Percentiles rank a stretch among this genome's conserved stretches.
Conservation (phyloP, 805 yeast species). For the Tetrapisispora nanseiensis region DNA sequence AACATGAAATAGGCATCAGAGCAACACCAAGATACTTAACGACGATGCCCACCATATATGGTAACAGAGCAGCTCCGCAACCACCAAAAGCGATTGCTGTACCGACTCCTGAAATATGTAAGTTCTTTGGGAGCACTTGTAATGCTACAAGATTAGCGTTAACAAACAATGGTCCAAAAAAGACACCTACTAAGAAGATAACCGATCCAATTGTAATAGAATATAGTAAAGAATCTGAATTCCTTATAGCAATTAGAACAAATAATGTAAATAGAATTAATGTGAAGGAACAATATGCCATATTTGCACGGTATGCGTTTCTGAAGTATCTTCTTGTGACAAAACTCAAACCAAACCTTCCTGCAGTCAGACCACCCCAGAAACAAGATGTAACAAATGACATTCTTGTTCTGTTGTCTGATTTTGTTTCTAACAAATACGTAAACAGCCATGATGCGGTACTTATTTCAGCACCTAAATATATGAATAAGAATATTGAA, state of each 20-base stretch:
- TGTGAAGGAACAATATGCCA: constrained; percentile 27
- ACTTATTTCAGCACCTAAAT: constrained; percentile 61
- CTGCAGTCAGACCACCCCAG: constrained; percentile 63
- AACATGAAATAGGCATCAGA: constrained; percentile 23
- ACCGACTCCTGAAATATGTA: constrained; percentile 62
- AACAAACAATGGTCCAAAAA: constrained; percentile 65
- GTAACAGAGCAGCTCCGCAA: constrained; percentile 69
- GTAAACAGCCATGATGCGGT: constrained; percentile 67
- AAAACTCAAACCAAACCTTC: constrained; percentile 50
- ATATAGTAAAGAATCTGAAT: constrained; percentile 12
- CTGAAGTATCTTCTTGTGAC: constrained; percentile 39
- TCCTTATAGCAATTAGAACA: constrained; percentile 14
- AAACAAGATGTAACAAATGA: constrained; percentile 61
- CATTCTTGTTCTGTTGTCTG: constrained; percentile 36
- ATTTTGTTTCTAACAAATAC: constrained; percentile 45
- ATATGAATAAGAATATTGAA: constrained; percentile 46
- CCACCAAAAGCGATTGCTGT: constrained; percentile 73
- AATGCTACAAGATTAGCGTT: constrained; percentile 58
- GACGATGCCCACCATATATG: constrained; percentile 48
- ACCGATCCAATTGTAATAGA: constrained; percentile 14
- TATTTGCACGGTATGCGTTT: constrained; percentile 35
- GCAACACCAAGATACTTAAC: constrained; percentile 21
- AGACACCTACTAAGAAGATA: constrained; percentile 43
- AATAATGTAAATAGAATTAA: constrained; percentile 29
- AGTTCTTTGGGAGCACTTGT: constrained; percentile 47